These are phyloP conservation scores for Ustilago nuda DNA, from an alignment of 1,284 basidiomycete species.

Conservation along the genomic window DNA sequence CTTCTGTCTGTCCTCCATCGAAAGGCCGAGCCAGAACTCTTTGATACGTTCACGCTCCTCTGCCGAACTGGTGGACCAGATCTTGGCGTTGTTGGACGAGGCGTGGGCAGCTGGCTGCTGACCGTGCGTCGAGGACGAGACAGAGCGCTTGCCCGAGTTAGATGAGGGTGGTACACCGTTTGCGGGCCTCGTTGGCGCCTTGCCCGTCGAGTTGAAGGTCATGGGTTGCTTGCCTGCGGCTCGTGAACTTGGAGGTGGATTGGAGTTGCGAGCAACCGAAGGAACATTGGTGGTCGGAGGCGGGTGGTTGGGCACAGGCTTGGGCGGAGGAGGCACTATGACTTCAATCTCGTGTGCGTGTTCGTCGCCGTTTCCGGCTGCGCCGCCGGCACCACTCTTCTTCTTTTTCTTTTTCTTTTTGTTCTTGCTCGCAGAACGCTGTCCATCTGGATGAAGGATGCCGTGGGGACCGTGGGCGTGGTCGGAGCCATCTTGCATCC, in stretches of 20 bases:
- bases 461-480: slow-evolving; percentile 36
- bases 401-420: slow-evolving; percentile 74
- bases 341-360: slow-evolving; percentile 65
- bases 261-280: slow-evolving; percentile 64
- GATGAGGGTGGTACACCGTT: slow-evolving; percentile 68
- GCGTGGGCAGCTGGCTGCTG: slow-evolving; percentile 31
- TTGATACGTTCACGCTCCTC: slow-evolving; percentile 97
- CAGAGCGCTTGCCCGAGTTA: slow-evolving; percentile 71
- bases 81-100: slow-evolving; percentile 40
- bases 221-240: slow-evolving; percentile 83
- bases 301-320: slow-evolving; percentile 64
- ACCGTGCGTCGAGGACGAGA: slow-evolving; percentile 69
- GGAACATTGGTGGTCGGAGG: slow-evolving; percentile 68
- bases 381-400: slow-evolving; percentile 53
- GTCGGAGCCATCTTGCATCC: slow-evolving; percentile 42
- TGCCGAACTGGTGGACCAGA: slow-evolving; percentile 79
- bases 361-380: slow-evolving; percentile 69
- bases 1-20: slow-evolving; percentile 86
- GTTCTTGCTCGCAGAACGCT: slow-evolving; percentile 53
- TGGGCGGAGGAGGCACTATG: slow-evolving; percentile 64
- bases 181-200: slow-evolving; percentile 64
- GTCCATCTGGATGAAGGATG: slow-evolving; percentile 21
- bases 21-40: slow-evolving; percentile 92
- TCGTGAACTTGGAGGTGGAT: slow-evolving; percentile 74
- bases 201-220: slow-evolving; percentile 67